These are phyloP conservation scores for Asterionellopsis glacialis DNA, from an alignment of 108 stramenopile genomes.

Conservation along the genomic window DNA sequence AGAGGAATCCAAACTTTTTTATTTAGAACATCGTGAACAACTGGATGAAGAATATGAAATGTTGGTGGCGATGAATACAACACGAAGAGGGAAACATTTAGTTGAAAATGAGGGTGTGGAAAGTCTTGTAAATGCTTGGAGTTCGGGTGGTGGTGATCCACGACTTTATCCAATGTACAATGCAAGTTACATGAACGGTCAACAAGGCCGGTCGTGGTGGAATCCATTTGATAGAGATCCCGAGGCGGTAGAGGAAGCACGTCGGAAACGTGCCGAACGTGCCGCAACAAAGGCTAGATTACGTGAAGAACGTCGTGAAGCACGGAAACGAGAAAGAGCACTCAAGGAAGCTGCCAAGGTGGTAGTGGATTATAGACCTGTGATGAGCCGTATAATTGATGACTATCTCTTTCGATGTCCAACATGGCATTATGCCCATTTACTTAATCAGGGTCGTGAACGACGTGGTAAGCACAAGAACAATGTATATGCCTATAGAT, in stretches of 20 bases:
- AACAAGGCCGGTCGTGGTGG: background rate
- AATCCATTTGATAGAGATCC: background rate
- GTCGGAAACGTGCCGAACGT: background rate
- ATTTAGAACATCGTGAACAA: constrained; percentile 39
- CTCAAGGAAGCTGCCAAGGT: constrained; percentile 60
- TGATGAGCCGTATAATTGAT: constrained; percentile 69
- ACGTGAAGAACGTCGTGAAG: constrained; percentile 16
- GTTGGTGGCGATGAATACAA: constrained; percentile 27
- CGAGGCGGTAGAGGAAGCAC: background rate
- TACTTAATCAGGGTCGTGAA: constrained; percentile 36
- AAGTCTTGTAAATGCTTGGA: constrained; percentile 31
- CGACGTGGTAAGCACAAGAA: constrained; percentile 14
- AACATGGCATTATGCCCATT: constrained; percentile 59
- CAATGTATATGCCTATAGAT: constrained; percentile 79
- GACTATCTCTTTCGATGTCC: constrained; percentile 89
- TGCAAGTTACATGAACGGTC: background rate
- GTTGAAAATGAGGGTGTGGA: constrained; percentile 10
- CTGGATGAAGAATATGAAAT: constrained; percentile 47
- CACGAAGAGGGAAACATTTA: constrained; percentile 9
- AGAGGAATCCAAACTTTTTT: constrained; percentile 52
- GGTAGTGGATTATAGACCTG: constrained; percentile 75
- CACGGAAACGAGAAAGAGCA: constrained; percentile 27
- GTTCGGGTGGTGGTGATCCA: constrained; percentile 23
- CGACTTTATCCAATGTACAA: background rate
- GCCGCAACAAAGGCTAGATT: constrained; percentile 19